Conservation (phyloP, 2,329 filamentous ascomycete genomes). For the Volutella citrinella region DNA sequence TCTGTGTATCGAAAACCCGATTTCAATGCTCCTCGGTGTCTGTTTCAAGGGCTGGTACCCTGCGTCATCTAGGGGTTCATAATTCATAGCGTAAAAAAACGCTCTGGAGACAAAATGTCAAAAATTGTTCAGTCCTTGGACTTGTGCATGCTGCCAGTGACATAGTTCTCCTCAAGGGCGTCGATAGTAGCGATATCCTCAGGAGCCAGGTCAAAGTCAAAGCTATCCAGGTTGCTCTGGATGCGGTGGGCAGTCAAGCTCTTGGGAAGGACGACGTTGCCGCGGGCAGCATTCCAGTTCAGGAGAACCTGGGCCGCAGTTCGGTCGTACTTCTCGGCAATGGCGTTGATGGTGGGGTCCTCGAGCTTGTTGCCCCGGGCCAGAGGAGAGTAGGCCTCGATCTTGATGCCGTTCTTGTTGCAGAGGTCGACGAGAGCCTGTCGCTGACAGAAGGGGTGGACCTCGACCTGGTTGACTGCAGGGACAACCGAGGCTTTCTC, state of each 20-base stretch:
- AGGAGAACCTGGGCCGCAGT: conserved; percentile 73
- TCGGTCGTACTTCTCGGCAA: conserved; percentile 68
- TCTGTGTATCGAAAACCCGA: too few species aligned
- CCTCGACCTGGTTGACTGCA: conserved; percentile 76
- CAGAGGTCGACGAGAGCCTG: conserved; percentile 55
- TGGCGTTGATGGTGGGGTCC: conserved; percentile 56
- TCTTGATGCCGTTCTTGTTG: conserved; percentile 53
- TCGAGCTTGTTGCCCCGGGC: conserved; percentile 41
- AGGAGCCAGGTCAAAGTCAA: conserved; percentile 57
- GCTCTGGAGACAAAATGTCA: too few species aligned
- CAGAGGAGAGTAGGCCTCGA: conserved; percentile 52
- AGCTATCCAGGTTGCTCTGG: conserved; percentile 62
- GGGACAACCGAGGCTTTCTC: conserved; percentile 58
- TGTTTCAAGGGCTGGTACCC: too few species aligned
- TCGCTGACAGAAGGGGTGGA: conserved; percentile 71
- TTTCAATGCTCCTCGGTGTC: too few species aligned
- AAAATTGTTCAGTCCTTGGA: conserved; percentile 30
- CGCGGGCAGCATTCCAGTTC: conserved; percentile 75
- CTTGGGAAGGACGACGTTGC: conserved; percentile 73
- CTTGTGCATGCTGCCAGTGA: conserved; percentile 55
- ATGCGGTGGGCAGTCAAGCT: conserved; percentile 64
- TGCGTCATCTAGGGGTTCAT: too few species aligned
- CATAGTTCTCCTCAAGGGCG: conserved; percentile 65
- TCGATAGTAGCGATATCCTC: conserved; percentile 63
- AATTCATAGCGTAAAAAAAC: too few species aligned